Base-by-base conservation (phyloP, 140 eudicot species). In the Bidens hawaiensis region DNA sequence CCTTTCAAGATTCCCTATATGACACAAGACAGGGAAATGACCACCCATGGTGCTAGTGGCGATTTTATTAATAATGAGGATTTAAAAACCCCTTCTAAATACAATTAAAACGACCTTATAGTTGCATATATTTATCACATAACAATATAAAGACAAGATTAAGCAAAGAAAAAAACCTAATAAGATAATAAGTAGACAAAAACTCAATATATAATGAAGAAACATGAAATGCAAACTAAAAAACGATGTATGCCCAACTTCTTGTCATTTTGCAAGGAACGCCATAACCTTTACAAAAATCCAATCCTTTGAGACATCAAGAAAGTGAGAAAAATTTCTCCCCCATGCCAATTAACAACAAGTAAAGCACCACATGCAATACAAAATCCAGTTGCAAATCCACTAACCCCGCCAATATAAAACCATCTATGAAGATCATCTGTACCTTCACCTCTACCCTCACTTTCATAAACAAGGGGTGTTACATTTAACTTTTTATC, bases 301-400 rank as follows among this genome's bases (percentile, higher is more conserved):
- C 62, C 43, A 56, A 6, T 30, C 18, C 31, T 56, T 14, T 19
- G 17, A 14, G 9, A 21, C 17, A 15, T 16, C 33, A 6, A n/a
- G 12, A 56, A 27, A 30, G 62, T 28, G 43, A 30, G 16, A 56
- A 25, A 56, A 56, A 0, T 14, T 15, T n/a, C 8, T 38, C 17
- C 62, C 43, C 42, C 43, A 30, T 6, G 43, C 16, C 14, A 13
- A 11, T 10, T 14, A n/a, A n/a, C n/a, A 5, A 54, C 12, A 54
- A 54, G 61, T n/a, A 54, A 26, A 25, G 36, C 16, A 7, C 42
- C 18, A 6, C 61, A 54, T 14, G 16, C 41, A 4, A 27, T 54
- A 40, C 61, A 31, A 57, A 57, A 57, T 57, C 63, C 63, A 27
- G 14, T 27, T 11, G 21, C 50, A 30, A 72, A 72, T 28, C 66